Evolutionary conservation across 1,284 basidiomycete species (phyloP).

Genomic region (Ceratobasidium theobromae): DNA sequence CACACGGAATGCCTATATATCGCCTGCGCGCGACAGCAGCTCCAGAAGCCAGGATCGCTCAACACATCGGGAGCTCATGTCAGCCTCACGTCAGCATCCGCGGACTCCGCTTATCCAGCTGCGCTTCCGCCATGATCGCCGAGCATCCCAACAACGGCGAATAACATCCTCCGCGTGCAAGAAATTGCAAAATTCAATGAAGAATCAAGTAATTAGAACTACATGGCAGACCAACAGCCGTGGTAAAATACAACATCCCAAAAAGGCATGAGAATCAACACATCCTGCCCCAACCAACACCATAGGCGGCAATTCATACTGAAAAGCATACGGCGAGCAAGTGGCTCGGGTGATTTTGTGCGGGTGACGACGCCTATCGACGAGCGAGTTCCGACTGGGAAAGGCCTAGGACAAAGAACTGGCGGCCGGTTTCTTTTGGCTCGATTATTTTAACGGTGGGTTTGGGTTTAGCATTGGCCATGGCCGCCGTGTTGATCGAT

Average conservation of each 20-base stretch:
- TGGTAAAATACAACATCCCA: not conserved
- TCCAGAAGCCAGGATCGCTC: too few relatives aligned
- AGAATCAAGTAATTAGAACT: conserved; percentile 21
- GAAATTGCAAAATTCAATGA: not conserved
- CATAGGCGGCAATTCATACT: too few relatives aligned
- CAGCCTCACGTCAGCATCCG: too few relatives aligned
- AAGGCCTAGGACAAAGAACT: conserved; percentile 69
- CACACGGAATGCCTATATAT: too few relatives aligned
- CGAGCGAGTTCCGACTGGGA: conserved; percentile 69
- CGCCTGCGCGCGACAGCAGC: too few relatives aligned
- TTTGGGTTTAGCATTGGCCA: conserved; percentile 39
- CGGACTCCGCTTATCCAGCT: too few relatives aligned
- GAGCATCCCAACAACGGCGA: not conserved
- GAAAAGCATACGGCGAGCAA: too few relatives aligned
- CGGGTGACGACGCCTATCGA: not conserved
- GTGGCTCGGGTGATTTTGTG: conserved; percentile 26
- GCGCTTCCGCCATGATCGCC: not conserved
- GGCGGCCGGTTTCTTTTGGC: conserved; percentile 54
- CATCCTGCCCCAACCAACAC: too few relatives aligned
- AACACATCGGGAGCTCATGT: too few relatives aligned
- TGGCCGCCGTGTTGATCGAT: conserved; percentile 50
- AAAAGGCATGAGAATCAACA: conserved; percentile 9
- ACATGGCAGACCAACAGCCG: not conserved
- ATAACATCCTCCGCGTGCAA: not conserved
- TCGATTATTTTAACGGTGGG: conserved; percentile 67